Evolutionary conservation across 805 yeast species (phyloP), one percentile per base, ranked within the genome.

Genomic region (Priceomyces haplophilus): DNA sequence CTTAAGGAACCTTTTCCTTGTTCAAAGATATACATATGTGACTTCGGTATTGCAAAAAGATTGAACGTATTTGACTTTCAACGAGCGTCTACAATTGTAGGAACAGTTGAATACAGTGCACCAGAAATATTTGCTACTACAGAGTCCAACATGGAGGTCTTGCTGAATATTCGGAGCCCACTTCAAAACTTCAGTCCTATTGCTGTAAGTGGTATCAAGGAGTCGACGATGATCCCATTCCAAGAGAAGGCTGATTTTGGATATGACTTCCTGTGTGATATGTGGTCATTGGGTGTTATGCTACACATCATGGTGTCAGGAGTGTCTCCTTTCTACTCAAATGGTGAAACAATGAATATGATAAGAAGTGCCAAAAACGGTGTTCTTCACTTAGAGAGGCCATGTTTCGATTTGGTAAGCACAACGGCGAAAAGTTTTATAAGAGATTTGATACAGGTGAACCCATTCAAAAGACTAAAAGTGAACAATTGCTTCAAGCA

Each of bases 21-120:
- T 36, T 64, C 84, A 0, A 70, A 73, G 46, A 59, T 84, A 30
- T 73, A 80, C 1, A 55, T 84, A 18, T 85, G 86, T 7, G 91
- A 85, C 61, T 84, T 85, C 61, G 90, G 90, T 0, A 64, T 66
- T 32, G 73, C 75, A 0, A 65, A 62, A 42, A 47, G 44, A 12
- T 40, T 52, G 27, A 16, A 11, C 6, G 19, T 23, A 1, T 17
- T 56, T 5, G 59, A 45, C 20, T 21, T 6, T 21, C 53, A 64
- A 43, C 58, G 80, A 42, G 71, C 76, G 68, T 67, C 64, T 32
- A 73, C 83, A 0, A 65, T 76, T 0, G 82, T 76, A 1, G 83
- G 83, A 2, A 83, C 88, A 0, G 80, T 83, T 0, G 88, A 83
- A 54, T 83, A 83, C 52, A 74, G 82, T 44, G 88, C 89, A 1